Conservation (phyloP, 2,329 filamentous ascomycete species). For the Blastomyces gilchristii region DNA sequence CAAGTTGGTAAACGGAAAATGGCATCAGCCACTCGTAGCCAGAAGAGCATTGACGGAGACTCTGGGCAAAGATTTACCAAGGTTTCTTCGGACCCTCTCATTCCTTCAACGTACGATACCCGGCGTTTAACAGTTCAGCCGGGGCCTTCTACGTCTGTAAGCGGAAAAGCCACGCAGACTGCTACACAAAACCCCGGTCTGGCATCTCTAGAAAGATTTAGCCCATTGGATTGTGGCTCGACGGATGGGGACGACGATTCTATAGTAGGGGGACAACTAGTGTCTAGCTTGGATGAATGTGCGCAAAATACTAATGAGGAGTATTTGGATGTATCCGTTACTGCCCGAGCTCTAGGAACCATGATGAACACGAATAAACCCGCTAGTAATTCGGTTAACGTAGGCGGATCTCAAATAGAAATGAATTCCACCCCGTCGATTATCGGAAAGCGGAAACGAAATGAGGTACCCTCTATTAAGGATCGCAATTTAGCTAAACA, state of each 20-base stretch:
- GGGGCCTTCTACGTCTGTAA: neutral
- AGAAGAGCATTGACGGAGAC: neutral
- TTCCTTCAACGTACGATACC: slow-evolving; percentile 13
- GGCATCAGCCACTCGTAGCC: neutral
- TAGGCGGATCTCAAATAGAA: neutral
- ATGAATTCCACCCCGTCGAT: neutral
- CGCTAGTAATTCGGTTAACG: neutral
- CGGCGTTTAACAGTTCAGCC: neutral
- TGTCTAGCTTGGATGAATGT: slow-evolving; percentile 10
- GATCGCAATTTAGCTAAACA: neutral
- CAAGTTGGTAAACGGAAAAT: neutral
- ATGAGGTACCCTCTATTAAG: neutral
- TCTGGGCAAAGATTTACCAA: neutral
- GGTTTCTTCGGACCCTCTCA: slow-evolving; percentile 8
- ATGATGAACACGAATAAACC: neutral
- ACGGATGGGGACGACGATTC: slow-evolving; percentile 4
- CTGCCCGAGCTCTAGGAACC: neutral
- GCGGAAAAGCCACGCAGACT: neutral
- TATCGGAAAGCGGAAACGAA: slow-evolving; percentile 1
- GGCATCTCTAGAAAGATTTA: neutral
- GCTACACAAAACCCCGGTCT: neutral
- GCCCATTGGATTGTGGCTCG: neutral
- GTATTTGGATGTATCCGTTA: neutral
- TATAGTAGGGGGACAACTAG: slow-evolving; percentile 9
- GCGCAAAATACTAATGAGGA: neutral